A percentile compares a stretch with the other conserved stretches of the same genome.
Conservation (phyloP, 768 basidiomycete species). For the Dendrothele bispora region DNA sequence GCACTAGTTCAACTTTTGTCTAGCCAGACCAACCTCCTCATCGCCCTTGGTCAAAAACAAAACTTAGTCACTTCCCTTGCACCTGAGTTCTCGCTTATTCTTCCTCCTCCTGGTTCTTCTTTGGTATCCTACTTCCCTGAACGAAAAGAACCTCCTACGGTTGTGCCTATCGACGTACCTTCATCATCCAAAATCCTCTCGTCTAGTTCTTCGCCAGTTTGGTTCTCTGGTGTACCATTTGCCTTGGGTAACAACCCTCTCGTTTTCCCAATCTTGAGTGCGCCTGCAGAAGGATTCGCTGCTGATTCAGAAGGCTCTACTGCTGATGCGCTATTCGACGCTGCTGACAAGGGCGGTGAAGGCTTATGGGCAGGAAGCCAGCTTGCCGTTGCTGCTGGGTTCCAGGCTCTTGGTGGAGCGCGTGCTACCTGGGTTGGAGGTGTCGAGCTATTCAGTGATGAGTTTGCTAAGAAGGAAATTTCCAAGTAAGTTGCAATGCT, state of each 20-base stretch:
- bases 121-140: slow-evolving; percentile 86
- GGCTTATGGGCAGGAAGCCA: slow-evolving; percentile 81
- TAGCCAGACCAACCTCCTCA: slow-evolving; percentile 77
- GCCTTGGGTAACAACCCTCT: slow-evolving; percentile 73
- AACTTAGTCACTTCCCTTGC: slow-evolving; percentile 76
- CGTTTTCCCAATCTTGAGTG: slow-evolving; percentile 78
- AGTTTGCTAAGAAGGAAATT: slow-evolving; percentile 63
- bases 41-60: slow-evolving; percentile 77
- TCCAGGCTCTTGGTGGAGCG: slow-evolving; percentile 81
- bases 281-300: slow-evolving; percentile 74
- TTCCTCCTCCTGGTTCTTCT: slow-evolving; percentile 81
- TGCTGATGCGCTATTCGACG: slow-evolving; percentile 66
- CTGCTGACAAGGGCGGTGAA: slow-evolving; percentile 74
- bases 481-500: slow-evolving; percentile 45
- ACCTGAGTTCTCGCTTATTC: slow-evolving; percentile 88
- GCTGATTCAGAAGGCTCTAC: slow-evolving; percentile 63
- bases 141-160: slow-evolving; percentile 58
- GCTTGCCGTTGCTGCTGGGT: slow-evolving; percentile 79
- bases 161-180: slow-evolving; percentile 65
- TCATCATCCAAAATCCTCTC: slow-evolving; percentile 37
- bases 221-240: slow-evolving; percentile 74
- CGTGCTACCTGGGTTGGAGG: slow-evolving; percentile 83
- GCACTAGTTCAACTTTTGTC: slow-evolving; percentile 70
- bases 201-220: slow-evolving; percentile 38
- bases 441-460: slow-evolving; percentile 76